Conservation (phyloP, 2,329 filamentous ascomycete genomes). For the Coleophoma crateriformis region DNA sequence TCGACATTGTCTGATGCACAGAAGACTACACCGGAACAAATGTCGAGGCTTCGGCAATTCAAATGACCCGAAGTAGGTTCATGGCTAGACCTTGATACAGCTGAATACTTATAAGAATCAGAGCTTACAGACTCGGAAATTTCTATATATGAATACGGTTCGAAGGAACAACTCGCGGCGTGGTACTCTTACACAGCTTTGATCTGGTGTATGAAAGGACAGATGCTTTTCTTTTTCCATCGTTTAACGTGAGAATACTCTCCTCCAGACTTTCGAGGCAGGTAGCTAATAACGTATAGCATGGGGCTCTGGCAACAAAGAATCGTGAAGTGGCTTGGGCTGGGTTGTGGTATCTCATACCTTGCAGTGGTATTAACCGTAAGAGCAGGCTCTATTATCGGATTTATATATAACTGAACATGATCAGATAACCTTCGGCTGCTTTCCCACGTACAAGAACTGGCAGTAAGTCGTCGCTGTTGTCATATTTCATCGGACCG, state of each 20-base stretch:
- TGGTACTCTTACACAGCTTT: conserved; percentile 34
- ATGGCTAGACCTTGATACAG: neutral
- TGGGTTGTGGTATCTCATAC: conserved; percentile 7
- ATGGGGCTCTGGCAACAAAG: conserved; percentile 25
- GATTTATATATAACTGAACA: neutral
- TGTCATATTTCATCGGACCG: too few species aligned
- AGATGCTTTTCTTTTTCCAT: conserved; percentile 26
- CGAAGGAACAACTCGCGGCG: conserved; percentile 22
- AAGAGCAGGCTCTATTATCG: neutral
- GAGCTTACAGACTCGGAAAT: conserved; percentile 6
- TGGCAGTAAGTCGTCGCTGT: conserved; percentile 3
- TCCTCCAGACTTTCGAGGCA: neutral
- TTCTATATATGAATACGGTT: conserved; percentile 4
- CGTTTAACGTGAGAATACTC: conserved; percentile 9
- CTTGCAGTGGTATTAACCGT: conserved; percentile 6
- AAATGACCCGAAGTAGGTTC: conserved; percentile 1
- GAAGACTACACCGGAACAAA: conserved; percentile 13
- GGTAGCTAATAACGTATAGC: conserved; percentile 8
- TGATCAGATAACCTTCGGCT: conserved; percentile 6
- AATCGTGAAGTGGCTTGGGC: conserved; percentile 20
- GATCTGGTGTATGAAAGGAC: conserved; percentile 28
- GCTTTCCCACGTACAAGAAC: conserved; percentile 8
- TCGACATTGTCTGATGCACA: neutral
- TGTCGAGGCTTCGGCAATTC: conserved; percentile 7
- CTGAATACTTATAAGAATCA: neutral